Evolutionary conservation across 2,329 filamentous ascomycete genomes (phyloP), one percentile per base, ranked within the genome.

Genomic region (Neopestalotiopsis rosae): DNA sequence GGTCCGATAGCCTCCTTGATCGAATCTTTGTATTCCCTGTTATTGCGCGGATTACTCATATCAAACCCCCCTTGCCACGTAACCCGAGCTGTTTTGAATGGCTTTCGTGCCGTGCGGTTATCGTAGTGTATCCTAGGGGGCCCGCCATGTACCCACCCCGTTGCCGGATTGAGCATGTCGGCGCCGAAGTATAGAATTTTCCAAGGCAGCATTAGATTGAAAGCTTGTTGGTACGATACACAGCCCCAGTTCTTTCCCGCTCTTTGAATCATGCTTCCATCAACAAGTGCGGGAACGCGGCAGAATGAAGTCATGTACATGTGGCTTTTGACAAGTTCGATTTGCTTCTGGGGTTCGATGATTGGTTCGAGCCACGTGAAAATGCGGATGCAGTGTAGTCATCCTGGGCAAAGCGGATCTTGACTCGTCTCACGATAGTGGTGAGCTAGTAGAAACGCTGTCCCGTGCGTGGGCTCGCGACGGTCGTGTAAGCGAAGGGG

Each of bases 201-300:
- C 17, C 57, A 59, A 34, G 57, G 30, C 57, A 59, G 57, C 24
- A 59, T 38, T 59, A 59, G 57, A 59, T 30, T 28, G 57, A 38
- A 38, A 30, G 57, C 17, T 59, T 59, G 57, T 59, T 59, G 13
- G 17, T 28, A 52, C 17, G 45, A 52, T 20, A 24, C 45, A 10
- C 24, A 24, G 30, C 57, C 57, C 24, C 28, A 24, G 12, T 30
- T 12, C 24, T 59, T 12, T 28, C 24, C 28, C 10, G 12, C 13
- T 5, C 13, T 59, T 12, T 28, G 17, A 34, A 28, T 59, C 57
- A 7, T 59, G 57, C 14, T 59, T 59, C 17, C n/a, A 59, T 30
- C 57, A 59, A 28, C 6, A 10, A 38, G 34, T 7, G 57, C 30
- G 45, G n/a, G 4, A 24, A 52, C 9, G 45, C n/a, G 17, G 14